Evolutionary conservation across 345 rosid species (phyloP).

Genomic region (Bruguiera gymnorhiza): DNA sequence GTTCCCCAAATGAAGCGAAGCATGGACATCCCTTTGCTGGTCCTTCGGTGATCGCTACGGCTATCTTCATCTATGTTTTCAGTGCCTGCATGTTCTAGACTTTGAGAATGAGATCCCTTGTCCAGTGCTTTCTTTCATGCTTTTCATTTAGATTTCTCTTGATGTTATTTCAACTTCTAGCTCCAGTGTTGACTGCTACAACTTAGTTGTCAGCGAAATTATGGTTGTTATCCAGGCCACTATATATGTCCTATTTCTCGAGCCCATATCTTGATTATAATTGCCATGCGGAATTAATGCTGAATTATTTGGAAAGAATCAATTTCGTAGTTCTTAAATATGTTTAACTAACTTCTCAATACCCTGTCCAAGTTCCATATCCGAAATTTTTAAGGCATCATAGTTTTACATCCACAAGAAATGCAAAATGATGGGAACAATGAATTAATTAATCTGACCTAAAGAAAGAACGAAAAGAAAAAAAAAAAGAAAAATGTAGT

Average conservation of each 20-base stretch:
- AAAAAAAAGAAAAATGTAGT: not conserved
- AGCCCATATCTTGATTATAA: too few species aligned
- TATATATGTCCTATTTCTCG: too few species aligned
- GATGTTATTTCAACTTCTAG: not conserved
- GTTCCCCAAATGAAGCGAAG: conserved; percentile 19
- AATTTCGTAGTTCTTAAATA: conserved; percentile 36
- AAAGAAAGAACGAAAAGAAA: too few species aligned
- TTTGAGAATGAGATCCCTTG: not conserved
- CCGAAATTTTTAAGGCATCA: conserved; percentile 28
- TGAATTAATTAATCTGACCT: not conserved
- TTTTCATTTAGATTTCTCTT: not conserved
- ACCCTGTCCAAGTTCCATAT: conserved; percentile 60
- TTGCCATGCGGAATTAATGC: too few species aligned
- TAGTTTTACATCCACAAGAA: not conserved
- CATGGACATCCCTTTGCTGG: conserved; percentile 14
- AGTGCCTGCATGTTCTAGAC: conserved; percentile 9
- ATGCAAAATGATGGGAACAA: not conserved
- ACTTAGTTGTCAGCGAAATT: not conserved
- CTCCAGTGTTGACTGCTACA: not conserved
- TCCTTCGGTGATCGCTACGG: conserved; percentile 17
- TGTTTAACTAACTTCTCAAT: conserved; percentile 64
- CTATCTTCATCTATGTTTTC: conserved; percentile 23
- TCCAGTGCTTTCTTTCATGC: not conserved
- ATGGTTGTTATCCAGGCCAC: too few species aligned
- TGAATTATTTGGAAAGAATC: too few species aligned